Evolutionary conservation across 768 basidiomycete genomes (phyloP).

Genomic region (Panaeolus cyanescens): DNA sequence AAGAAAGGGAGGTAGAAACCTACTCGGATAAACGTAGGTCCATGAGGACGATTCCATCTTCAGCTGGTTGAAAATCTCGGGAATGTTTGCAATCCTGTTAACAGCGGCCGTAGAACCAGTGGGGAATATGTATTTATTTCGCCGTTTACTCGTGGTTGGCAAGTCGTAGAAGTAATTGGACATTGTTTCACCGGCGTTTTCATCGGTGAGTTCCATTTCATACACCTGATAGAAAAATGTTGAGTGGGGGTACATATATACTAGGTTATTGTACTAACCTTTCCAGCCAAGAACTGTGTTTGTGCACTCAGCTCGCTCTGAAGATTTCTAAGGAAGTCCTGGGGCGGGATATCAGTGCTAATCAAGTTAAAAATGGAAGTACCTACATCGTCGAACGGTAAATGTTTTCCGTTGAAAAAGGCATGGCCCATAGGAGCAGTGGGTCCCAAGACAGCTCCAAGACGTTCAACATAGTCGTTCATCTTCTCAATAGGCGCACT

Average conservation of each 20-base stretch:
- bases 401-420: constrained; percentile 90
- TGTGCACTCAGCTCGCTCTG: constrained; percentile 62
- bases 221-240: constrained; percentile 51
- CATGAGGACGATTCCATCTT: constrained; percentile 41
- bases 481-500: constrained; percentile 44
- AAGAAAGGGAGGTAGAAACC: constrained; percentile 16
- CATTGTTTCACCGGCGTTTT: constrained; percentile 44
- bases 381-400: constrained; percentile 67
- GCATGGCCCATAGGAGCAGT: constrained; percentile 56
- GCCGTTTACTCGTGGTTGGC: constrained; percentile 63
- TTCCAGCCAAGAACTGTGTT: constrained; percentile 70
- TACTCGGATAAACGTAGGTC: constrained; percentile 69
- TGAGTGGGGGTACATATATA: background rate
- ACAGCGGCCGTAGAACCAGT: constrained; percentile 38
- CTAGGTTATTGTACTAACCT: constrained; percentile 44
- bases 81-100: constrained; percentile 56
- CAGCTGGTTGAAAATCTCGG: constrained; percentile 50
- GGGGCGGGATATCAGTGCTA: constrained; percentile 2
- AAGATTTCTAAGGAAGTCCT: constrained; percentile 70
- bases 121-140: constrained; percentile 80
- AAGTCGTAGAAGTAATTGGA: constrained; percentile 89
- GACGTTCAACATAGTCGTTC: constrained; percentile 54
- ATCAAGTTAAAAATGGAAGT: background rate
- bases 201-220: constrained; percentile 55
- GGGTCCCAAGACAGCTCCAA: constrained; percentile 46